A percentile compares a stretch with the other conserved stretches of the same genome.
phyloP scores from a whole-genome alignment of 2,329 filamentous ascomycete species.

The Diaporthe citrichinensis region DNA sequence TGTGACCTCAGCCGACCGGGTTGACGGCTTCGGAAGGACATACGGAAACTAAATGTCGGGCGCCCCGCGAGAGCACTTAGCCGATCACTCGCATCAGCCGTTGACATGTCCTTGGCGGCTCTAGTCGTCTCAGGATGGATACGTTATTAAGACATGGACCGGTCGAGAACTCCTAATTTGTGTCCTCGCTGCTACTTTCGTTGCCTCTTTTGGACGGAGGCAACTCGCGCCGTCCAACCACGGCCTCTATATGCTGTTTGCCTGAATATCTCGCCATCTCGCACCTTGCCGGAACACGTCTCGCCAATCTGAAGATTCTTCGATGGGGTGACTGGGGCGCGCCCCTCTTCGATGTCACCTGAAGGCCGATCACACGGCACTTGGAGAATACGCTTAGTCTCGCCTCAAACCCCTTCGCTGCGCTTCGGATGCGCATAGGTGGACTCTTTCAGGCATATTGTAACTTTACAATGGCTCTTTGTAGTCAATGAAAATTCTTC shows the following conservation, averaged over 20 bases:
- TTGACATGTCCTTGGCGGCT: background rate
- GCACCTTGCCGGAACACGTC: background rate
- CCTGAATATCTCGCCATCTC: background rate
- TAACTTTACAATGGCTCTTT: background rate
- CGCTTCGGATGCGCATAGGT: background rate
- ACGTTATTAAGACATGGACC: background rate
- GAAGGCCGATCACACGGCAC: slow-evolving; percentile 12
- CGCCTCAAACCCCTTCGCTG: background rate
- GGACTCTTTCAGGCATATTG: background rate
- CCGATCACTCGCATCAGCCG: background rate
- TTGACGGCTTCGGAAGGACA: slow-evolving; percentile 2
- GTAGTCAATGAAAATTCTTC: background rate
- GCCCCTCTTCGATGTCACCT: background rate
- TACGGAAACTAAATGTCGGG: background rate
- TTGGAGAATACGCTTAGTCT: background rate
- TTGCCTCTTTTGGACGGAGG: slow-evolving; percentile 1
- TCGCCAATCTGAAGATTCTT: background rate
- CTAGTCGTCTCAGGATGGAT: background rate
- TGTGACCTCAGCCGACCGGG: slow-evolving; percentile 14
- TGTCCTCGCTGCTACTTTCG: background rate
- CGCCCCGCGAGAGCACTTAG: background rate
- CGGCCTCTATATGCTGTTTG: background rate
- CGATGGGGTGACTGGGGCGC: background rate
- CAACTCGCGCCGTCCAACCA: background rate
- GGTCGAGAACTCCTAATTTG: background rate